These are phyloP conservation scores for Nakataea oryzae DNA, from an alignment of 2,329 filamentous ascomycete genomes.

Conservation along the genomic window DNA sequence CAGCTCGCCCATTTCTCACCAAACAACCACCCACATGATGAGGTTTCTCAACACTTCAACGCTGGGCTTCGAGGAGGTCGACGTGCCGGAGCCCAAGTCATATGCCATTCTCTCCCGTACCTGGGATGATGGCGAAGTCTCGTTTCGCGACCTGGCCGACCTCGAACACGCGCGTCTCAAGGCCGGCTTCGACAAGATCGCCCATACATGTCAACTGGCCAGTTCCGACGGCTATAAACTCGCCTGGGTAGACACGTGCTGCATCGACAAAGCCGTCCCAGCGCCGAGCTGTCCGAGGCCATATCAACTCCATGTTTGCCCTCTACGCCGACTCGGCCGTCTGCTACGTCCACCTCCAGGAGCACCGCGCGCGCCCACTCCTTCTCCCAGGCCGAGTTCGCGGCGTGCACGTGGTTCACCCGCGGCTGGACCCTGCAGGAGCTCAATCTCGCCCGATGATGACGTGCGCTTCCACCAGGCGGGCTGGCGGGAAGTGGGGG, in stretches of 20 bases:
- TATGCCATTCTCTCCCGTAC: constrained; percentile 11
- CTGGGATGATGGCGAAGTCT: constrained; percentile 8
- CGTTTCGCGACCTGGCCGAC: constrained; percentile 9
- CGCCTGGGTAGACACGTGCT: constrained; percentile 15
- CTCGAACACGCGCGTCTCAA: background rate
- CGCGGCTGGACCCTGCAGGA: constrained; percentile 14
- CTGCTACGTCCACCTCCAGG: constrained; percentile 12
- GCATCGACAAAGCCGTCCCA: constrained; percentile 17
- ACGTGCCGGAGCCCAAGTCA: constrained; percentile 2
- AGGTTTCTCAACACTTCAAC: constrained; percentile 2
- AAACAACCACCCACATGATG: constrained; percentile 3
- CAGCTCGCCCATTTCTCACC: too few species aligned
- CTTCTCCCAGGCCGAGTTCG: background rate
- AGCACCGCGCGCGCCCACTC: constrained; percentile 5
- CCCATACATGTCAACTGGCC: background rate
- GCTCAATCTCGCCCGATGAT: constrained; percentile 9
- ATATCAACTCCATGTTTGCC: constrained; percentile 11
- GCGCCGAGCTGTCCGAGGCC: constrained; percentile 12
- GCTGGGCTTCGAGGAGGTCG: constrained; percentile 3
- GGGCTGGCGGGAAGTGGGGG: constrained; percentile 6
- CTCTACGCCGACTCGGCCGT: constrained; percentile 12
- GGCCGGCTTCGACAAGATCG: constrained; percentile 10
- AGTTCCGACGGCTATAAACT: background rate
- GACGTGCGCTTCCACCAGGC: constrained; percentile 9
- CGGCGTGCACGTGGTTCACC: constrained; percentile 10